These are phyloP conservation scores for Aureobasidium mangrovei DNA, from an alignment of 2,329 filamentous ascomycete genomes.

Conservation along the genomic window DNA sequence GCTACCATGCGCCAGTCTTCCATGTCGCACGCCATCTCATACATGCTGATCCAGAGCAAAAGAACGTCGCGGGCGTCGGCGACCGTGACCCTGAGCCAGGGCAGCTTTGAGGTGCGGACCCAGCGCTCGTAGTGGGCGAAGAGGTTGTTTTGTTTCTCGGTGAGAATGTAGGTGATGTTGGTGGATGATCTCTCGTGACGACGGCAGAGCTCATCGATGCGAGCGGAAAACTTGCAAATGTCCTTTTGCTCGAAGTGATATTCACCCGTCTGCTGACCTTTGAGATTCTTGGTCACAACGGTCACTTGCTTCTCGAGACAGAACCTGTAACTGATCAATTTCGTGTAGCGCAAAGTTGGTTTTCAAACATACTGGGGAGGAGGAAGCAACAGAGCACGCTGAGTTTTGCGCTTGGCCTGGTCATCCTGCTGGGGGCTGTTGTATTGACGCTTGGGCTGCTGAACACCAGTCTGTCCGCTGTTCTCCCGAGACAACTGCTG, in stretches of 20 bases:
- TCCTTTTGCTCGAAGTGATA: not conserved
- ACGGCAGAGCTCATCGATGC: not conserved
- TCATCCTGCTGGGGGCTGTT: not conserved
- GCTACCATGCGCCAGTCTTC: not conserved
- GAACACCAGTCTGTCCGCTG: not conserved
- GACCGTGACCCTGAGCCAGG: not conserved
- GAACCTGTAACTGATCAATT: not conserved
- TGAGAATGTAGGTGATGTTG: not conserved
- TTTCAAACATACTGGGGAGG: not conserved
- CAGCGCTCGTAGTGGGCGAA: conserved; percentile 8
- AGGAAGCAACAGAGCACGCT: not conserved
- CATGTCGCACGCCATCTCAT: not conserved
- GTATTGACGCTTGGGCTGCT: not conserved
- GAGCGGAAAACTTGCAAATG: not conserved
- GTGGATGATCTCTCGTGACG: not conserved
- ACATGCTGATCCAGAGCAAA: not conserved
- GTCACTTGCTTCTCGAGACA: not conserved
- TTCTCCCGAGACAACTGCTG: not conserved
- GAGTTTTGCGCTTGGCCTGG: not conserved
- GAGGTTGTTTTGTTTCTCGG: not conserved
- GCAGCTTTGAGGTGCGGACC: not conserved
- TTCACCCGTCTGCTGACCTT: not conserved
- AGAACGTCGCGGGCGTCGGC: not conserved
- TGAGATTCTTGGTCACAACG: not conserved
- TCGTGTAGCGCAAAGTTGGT: not conserved